A percentile compares a stretch with the other conserved stretches of the same genome.
These are phyloP conservation scores for Microbotryum violaceum DNA, from an alignment of 1,284 basidiomycete genomes.

Conservation along the genomic window DNA sequence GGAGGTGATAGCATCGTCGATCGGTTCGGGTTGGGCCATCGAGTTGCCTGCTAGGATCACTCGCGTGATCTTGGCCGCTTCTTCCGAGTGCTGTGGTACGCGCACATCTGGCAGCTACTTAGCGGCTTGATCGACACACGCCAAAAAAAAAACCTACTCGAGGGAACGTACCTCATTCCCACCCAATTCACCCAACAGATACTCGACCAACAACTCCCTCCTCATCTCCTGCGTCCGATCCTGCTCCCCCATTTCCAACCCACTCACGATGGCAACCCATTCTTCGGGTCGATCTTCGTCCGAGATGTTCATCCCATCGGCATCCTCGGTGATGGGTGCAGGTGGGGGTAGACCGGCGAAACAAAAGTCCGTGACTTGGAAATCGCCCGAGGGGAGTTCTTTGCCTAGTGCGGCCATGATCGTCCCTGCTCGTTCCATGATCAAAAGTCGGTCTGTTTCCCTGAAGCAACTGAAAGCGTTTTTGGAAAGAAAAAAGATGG, in stretches of 20 bases:
- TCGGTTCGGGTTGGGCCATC: conserved; percentile 51
- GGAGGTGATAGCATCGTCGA: conserved; percentile 41
- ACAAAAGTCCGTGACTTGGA: conserved; percentile 87
- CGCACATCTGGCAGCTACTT: neutral
- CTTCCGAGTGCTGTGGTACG: conserved; percentile 50
- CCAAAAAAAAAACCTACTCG: no score
- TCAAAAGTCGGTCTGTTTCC: neutral
- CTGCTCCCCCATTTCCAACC: conserved; percentile 56
- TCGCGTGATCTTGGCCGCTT: conserved; percentile 65
- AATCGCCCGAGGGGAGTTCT: conserved; percentile 82
- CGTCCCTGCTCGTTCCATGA: conserved; percentile 48
- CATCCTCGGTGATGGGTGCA: conserved; percentile 35
- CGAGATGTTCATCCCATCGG: conserved; percentile 5
- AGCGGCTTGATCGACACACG: no score
- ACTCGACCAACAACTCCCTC: conserved; percentile 75
- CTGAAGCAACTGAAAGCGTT: neutral
- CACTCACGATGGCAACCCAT: conserved; percentile 80
- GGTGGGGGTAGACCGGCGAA: conserved; percentile 72
- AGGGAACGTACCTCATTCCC: conserved; percentile 47
- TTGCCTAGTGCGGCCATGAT: conserved; percentile 83
- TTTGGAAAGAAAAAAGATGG: neutral
- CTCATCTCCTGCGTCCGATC: conserved; percentile 60
- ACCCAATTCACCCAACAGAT: conserved; percentile 76
- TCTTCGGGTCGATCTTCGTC: conserved; percentile 42
- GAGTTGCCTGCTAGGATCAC: conserved; percentile 83